phyloP scores from a whole-genome alignment of 805 yeast genomes.

The Suhomyces sp. region DNA sequence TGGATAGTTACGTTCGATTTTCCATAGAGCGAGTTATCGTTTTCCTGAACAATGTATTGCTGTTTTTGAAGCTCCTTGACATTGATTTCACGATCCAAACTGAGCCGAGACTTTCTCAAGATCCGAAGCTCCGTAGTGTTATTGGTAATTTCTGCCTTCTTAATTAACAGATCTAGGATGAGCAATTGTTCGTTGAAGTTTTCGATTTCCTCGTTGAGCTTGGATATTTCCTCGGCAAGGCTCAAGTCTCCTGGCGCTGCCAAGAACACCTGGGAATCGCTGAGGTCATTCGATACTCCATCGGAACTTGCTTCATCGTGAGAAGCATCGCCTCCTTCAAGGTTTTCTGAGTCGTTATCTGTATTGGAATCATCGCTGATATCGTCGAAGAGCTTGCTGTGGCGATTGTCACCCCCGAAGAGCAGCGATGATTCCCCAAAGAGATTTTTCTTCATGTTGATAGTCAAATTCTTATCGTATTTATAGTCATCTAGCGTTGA shows the following conservation, averaged over 20 bases:
- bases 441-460: conserved; percentile 14
- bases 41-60: conserved; percentile 79
- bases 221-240: conserved; percentile 62
- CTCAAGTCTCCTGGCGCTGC: conserved; percentile 71
- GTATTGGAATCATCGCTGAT: conserved; percentile 25
- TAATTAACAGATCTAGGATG: conserved; percentile 63
- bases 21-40: conserved; percentile 71
- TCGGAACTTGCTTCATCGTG: neutral
- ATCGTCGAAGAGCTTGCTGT: conserved; percentile 35
- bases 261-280: conserved; percentile 38
- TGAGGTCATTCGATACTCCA: neutral
- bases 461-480: conserved; percentile 6
- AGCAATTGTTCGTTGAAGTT: conserved; percentile 58
- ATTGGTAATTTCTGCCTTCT: conserved; percentile 83
- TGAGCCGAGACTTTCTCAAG: conserved; percentile 61
- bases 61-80: conserved; percentile 72
- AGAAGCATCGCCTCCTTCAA: conserved; percentile 9
- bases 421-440: conserved; percentile 28
- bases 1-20: conserved; percentile 56
- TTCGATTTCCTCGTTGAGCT: conserved; percentile 56
- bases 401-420: conserved; percentile 25
- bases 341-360: conserved; percentile 30
- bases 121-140: conserved; percentile 67
- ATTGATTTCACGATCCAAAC: conserved; percentile 70
- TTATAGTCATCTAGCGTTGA: neutral